A percentile compares a stretch with the other conserved stretches of the same genome.
Conservation (phyloP, 305 asterid species). For the Fraxinus velutina region DNA sequence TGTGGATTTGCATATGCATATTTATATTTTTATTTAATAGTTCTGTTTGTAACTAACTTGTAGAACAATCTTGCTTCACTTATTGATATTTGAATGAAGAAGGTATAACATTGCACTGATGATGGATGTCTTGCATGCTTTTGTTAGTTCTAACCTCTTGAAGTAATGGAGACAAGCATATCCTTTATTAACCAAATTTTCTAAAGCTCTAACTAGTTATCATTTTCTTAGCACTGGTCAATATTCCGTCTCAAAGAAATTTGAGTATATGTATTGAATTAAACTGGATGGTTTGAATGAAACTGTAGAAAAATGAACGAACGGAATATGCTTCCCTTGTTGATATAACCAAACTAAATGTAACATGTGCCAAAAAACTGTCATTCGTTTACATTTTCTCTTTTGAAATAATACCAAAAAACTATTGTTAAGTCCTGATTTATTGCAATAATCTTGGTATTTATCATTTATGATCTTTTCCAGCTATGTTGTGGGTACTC, state of each 20-base stretch:
- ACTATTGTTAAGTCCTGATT: neutral
- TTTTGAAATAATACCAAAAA: neutral
- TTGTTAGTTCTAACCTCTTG: neutral
- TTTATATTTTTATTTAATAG: neutral
- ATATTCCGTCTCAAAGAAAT: neutral
- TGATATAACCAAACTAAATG: neutral
- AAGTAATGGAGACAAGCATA: neutral
- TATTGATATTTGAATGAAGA: neutral
- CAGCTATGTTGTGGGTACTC: neutral
- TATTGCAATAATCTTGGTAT: neutral
- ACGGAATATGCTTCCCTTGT: neutral
- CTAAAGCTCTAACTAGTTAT: neutral
- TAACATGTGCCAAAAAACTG: neutral
- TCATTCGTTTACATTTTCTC: neutral
- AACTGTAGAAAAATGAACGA: neutral
- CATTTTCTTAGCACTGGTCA: neutral
- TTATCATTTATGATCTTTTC: neutral
- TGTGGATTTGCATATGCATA: neutral
- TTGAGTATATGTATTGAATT: neutral
- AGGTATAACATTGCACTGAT: neutral
- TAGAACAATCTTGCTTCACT: neutral
- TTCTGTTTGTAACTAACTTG: neutral
- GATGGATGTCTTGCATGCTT: neutral
- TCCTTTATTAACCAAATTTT: neutral
- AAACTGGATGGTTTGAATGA: neutral